Evolutionary conservation across 176 grass and related monocot species (phyloP), one percentile per base, ranked within the genome.

Genomic region (Stipa capillata): DNA sequence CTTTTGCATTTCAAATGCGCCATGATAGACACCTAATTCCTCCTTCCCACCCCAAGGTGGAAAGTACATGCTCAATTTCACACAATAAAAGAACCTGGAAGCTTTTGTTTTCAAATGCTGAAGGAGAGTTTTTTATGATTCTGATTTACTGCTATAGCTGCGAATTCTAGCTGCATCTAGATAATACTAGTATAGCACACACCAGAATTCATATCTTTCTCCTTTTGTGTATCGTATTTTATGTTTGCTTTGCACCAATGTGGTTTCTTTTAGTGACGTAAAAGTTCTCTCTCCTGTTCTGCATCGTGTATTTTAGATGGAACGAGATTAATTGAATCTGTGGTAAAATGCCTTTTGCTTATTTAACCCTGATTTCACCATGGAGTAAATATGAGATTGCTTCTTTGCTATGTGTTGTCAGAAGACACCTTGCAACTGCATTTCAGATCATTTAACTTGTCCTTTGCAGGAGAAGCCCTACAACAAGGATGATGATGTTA

Each of bases 401-500:
- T 43, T 43, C 42, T 1, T 43, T 43, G 50, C 8, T 54, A 20
- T 33, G 3, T 53, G 23, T 55, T 47, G 51, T 55, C 20, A 2
- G 15, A 44, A 79, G 47, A 6, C 61, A 14, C 8, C 39, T 43
- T 64, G 44, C 13, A 64, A n/a, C n/a, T 34, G 49, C 9, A 32
- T 73, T 12, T 73, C 1, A 0, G 50, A 25, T 73, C 17, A 56
- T 32, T 77, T 29, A 45, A 39, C 37, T 74, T 80, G 20, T 15
- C 14, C 7, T 79, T 68, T 77, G 43, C 83, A 97, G 90, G 94
- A 97, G 76, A 87, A 87, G 5, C 73, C 94, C 15, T 97, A 91
- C 73, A 80, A 91, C 66, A 91, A 91, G 79, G 94, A 97, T 72
- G 90, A 91, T 81, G 90, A 91, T 83, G 62, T 91, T 65, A 83